Conservation (phyloP, 2,329 filamentous ascomycete genomes). For the Trichoderma sp. region DNA sequence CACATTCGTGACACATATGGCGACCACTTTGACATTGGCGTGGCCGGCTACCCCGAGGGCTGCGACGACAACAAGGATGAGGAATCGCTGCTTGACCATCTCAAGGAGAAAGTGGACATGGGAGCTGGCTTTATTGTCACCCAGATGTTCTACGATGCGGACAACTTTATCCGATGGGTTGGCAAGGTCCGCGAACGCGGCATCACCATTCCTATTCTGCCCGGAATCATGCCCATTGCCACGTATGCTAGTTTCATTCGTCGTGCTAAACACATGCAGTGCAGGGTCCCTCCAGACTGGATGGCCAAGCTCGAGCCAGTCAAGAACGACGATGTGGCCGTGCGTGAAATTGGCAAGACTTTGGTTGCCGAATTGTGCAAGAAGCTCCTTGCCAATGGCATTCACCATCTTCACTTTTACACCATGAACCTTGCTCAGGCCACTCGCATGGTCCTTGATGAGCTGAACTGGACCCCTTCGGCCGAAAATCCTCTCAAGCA, state of each 20-base stretch:
- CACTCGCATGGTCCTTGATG: slow-evolving; percentile 90
- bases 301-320: slow-evolving; percentile 81
- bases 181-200: slow-evolving; percentile 81
- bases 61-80: slow-evolving; percentile 90
- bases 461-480: slow-evolving; percentile 79
- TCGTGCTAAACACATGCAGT: slow-evolving; percentile 88
- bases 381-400: slow-evolving; percentile 78
- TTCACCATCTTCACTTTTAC: slow-evolving; percentile 94
- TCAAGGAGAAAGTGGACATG: slow-evolving; percentile 96
- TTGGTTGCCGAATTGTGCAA: slow-evolving; percentile 89
- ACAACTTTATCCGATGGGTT: slow-evolving; percentile 93
- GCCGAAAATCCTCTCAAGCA: slow-evolving; percentile 78
- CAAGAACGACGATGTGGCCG: slow-evolving; percentile 94
- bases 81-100: slow-evolving; percentile 80
- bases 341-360: slow-evolving; percentile 83
- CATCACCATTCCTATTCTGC: slow-evolving; percentile 79
- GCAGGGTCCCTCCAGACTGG: slow-evolving; percentile 79
- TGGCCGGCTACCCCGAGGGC: slow-evolving; percentile 95
- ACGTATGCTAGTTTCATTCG: slow-evolving; percentile 93
- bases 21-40: slow-evolving; percentile 88
- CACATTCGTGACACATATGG: slow-evolving; percentile 76
- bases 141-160: slow-evolving; percentile 99
- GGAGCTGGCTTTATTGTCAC: slow-evolving; percentile 94
- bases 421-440: slow-evolving; percentile 98
- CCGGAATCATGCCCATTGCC: slow-evolving; percentile 85